phyloP scores from a whole-genome alignment of 768 basidiomycete species.

The Solioccasus polychromus region DNA sequence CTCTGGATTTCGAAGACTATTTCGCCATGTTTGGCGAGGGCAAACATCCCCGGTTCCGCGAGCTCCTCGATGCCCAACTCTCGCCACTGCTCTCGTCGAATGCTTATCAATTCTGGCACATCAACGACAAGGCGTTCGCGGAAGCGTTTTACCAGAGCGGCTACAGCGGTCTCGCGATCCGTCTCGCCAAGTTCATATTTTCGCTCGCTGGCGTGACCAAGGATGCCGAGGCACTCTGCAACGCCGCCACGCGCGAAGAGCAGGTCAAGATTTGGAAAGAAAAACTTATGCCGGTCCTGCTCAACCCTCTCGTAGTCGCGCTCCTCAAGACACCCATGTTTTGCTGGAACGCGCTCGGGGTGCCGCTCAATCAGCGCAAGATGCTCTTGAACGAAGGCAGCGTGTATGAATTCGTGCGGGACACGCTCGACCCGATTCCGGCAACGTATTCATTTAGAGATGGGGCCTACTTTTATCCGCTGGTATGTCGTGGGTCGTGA shows the following conservation, averaged over 20 bases:
- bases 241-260: slow-evolving; percentile 48
- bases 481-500: slow-evolving; percentile 32
- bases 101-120: slow-evolving; percentile 77
- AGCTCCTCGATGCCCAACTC: slow-evolving; percentile 56
- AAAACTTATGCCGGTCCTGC: slow-evolving; percentile 57
- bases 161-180: slow-evolving; percentile 66
- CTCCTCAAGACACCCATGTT: slow-evolving; percentile 44
- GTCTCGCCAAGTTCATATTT: slow-evolving; percentile 58
- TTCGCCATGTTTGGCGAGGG: slow-evolving; percentile 69
- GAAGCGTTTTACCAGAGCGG: slow-evolving; percentile 66
- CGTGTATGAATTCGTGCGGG: slow-evolving; percentile 47
- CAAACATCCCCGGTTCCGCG: slow-evolving; percentile 54
- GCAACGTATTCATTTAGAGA: slow-evolving; percentile 51
- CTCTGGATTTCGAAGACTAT: slow-evolving; percentile 62
- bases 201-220: slow-evolving; percentile 53
- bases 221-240: slow-evolving; percentile 55
- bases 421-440: slow-evolving; percentile 50
- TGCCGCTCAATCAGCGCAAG: slow-evolving; percentile 65
- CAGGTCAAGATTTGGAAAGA: slow-evolving; percentile 63
- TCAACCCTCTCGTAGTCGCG: slow-evolving; percentile 55
- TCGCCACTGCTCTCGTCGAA: slow-evolving; percentile 67
- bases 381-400: slow-evolving; percentile 55
- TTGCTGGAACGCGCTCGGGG: slow-evolving; percentile 79
- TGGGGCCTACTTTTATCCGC: slow-evolving; percentile 65
- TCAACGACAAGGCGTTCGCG: slow-evolving; percentile 48